Evolutionary conservation across 2,329 filamentous ascomycete species (phyloP).

Genomic region (Paraphaeosphaeria sporulosa): DNA sequence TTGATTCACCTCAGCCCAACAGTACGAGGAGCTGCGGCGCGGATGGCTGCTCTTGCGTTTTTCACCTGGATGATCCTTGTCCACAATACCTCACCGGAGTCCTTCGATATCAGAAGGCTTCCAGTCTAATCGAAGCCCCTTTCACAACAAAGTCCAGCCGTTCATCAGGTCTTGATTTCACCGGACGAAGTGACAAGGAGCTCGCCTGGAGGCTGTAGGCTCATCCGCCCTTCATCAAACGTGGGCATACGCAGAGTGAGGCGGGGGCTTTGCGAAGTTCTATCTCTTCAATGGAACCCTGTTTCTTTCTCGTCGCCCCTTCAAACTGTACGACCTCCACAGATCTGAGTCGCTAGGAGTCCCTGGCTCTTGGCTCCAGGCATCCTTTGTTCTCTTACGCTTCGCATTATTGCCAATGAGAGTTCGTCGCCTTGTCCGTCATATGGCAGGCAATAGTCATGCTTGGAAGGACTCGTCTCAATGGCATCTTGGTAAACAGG

Average conservation of each 20-base stretch:
- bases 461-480: neutral
- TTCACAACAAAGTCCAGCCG: neutral
- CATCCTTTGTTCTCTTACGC: too few relatives aligned
- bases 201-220: neutral
- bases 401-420: neutral
- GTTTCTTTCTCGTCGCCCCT: neutral
- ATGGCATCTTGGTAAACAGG: neutral
- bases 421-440: too few relatives aligned
- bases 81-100: neutral
- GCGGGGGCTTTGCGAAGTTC: neutral
- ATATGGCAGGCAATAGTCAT: neutral
- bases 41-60: neutral
- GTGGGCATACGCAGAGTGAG: neutral
- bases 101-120: neutral
- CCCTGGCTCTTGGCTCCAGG: neutral
- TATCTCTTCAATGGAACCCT: neutral
- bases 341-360: neutral
- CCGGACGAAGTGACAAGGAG: neutral
- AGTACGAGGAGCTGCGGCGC: neutral
- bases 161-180: neutral
- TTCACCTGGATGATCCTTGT: neutral
- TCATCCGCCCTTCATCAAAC: neutral
- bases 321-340: neutral
- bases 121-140: neutral
- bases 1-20: neutral